Conservation (phyloP, 192 early-diverging fungal species). For the Umbelopsis ramanniana region DNA sequence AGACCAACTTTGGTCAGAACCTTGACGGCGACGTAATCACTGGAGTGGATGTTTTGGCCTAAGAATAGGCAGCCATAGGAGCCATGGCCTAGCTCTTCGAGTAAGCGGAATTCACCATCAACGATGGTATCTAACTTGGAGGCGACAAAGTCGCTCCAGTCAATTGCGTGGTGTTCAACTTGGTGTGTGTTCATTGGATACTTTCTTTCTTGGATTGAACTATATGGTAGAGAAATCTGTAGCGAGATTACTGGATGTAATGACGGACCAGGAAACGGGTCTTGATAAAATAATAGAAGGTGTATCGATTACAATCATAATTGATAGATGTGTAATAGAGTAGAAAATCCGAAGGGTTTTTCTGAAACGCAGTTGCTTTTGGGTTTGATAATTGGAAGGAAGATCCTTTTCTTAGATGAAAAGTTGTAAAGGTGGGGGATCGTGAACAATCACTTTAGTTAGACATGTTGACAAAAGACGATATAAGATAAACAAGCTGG, state of each 20-base stretch:
- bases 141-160: constrained; percentile 25
- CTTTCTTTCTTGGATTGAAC: not conserved
- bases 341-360: constrained; percentile 7
- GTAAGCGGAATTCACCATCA: constrained; percentile 43
- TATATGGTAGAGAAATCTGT: not conserved
- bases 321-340: not conserved
- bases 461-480: not conserved
- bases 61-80: constrained; percentile 79
- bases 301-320: constrained; percentile 18
- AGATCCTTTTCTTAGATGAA: not conserved
- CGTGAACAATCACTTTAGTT: not conserved
- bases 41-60: constrained; percentile 52
- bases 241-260: constrained; percentile 21
- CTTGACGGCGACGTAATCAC: constrained; percentile 62
- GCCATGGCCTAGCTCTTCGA: constrained; percentile 68
- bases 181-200: not conserved
- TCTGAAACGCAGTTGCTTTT: not conserved
- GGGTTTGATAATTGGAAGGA: not conserved
- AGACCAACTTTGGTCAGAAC: constrained; percentile 51
- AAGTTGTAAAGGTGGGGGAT: not conserved
- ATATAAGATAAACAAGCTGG: not conserved
- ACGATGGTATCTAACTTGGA: constrained; percentile 26
- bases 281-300: constrained; percentile 1
- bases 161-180: not conserved
- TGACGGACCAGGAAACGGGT: constrained; percentile 21